These are phyloP conservation scores for Backusella sp. DNA, from an alignment of 192 early-diverging fungal genomes.

Conservation along the genomic window DNA sequence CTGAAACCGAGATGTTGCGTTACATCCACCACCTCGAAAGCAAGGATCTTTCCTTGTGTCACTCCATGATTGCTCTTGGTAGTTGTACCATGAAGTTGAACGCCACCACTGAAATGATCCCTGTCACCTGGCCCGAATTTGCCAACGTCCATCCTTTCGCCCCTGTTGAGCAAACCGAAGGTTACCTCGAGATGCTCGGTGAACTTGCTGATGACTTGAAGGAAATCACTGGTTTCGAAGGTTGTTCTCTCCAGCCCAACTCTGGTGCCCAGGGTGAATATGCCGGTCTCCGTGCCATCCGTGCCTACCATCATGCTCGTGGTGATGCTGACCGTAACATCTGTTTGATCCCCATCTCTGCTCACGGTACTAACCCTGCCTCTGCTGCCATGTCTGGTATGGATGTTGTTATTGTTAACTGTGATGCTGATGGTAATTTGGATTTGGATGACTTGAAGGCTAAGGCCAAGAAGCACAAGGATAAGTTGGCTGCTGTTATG, in stretches of 20 bases:
- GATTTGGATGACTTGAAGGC: conserved; percentile 86
- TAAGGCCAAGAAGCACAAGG: conserved; percentile 88
- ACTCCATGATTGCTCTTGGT: conserved; percentile 99
- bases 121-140: conserved; percentile 99
- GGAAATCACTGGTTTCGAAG: conserved; percentile 93
- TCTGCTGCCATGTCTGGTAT: conserved; percentile 97
- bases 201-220: conserved; percentile 89
- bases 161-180: conserved; percentile 90
- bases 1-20: conserved; percentile 98
- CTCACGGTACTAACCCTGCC: conserved; percentile 99
- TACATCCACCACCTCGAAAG: conserved; percentile 94
- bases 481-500: conserved; percentile 91
- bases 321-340: conserved; percentile 87
- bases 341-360: conserved; percentile 97
- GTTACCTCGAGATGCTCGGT: conserved; percentile 85
- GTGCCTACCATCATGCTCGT: conserved; percentile 84
- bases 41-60: conserved; percentile 97
- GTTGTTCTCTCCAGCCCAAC: conserved; percentile 96
- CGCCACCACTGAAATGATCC: conserved; percentile 99
- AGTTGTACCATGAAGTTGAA: conserved; percentile 99
- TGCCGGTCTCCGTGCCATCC: conserved; percentile 92
- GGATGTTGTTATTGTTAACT: conserved; percentile 91
- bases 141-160: conserved; percentile 95
- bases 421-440: conserved; percentile 88
- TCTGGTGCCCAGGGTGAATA: conserved; percentile 99